Base-by-base conservation (phyloP, 768 basidiomycete species). In the Daedalea quercina region DNA sequence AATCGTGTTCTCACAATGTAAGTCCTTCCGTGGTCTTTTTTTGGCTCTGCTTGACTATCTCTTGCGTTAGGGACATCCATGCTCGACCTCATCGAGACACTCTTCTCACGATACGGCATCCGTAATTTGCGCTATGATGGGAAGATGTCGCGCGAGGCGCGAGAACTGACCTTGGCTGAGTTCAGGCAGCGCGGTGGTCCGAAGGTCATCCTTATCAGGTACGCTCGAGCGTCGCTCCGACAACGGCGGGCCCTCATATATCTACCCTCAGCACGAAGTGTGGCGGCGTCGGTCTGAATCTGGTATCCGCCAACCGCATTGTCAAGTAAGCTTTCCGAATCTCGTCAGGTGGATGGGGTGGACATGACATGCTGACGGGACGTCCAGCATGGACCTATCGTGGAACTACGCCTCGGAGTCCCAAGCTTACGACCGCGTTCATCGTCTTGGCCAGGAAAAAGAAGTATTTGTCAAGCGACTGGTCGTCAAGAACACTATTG, bases 371-470 rank as follows among this genome's bases (percentile, higher is more conserved):
- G 24, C 48, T 37, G 12, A 35, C 3, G 44, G 1, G 22, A 3
- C 22, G 1, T 9, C 9, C 34, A 85, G 83, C 64, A 75, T 88
- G 74, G 86, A 87, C 62, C 69, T 87, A 17, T 82, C 82, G 24
- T 87, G 85, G 85, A 86, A 85, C 60, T 84, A 78, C 57, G 85
- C 85, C 0, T 70, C 82, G 0, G 85, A 87, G 60, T 80, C 80
- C 0, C 86, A 88, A 57, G 85, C 85, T 4, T 74, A 73, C 37
- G 67, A 65, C 56, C 79, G 84, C 35, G 80, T 80, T 12, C 83
- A 87, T 66, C 79, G 85, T 22, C 77, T 85, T 43, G 84, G 86
- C 0, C 85, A 88, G 62, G 77, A 82, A 55, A 86, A 86, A 61
- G 67, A 77, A 25, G 86, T 88, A 1, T 77, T 73, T 56, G 77